phyloP scores from a whole-genome alignment of 2,329 filamentous ascomycete genomes.

The Talaromyces islandicus region DNA sequence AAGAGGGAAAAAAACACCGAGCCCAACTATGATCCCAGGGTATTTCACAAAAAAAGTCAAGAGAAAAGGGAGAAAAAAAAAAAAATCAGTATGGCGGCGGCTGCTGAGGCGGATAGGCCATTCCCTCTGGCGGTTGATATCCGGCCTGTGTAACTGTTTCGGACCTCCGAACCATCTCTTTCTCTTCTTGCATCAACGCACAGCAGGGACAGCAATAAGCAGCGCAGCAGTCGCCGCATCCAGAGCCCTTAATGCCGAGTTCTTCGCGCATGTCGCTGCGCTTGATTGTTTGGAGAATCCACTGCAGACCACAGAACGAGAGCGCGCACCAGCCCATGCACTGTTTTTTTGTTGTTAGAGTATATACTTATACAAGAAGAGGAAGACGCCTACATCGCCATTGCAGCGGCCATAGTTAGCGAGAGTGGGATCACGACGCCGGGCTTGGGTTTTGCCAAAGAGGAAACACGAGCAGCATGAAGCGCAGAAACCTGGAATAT shows the following conservation, averaged over 20 bases:
- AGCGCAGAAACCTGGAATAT: slow-evolving; percentile 19
- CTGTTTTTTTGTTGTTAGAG: slow-evolving; percentile 15
- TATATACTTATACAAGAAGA: neutral
- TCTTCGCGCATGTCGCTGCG: slow-evolving; percentile 49
- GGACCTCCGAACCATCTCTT: slow-evolving; percentile 34
- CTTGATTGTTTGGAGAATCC: slow-evolving; percentile 48
- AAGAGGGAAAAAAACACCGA: no score
- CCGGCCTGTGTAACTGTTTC: slow-evolving; percentile 8
- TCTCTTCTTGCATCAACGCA: slow-evolving; percentile 53
- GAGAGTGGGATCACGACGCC: slow-evolving; percentile 24
- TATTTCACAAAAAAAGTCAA: no score
- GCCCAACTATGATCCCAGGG: neutral
- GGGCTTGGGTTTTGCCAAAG: slow-evolving; percentile 25
- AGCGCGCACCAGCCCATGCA: slow-evolving; percentile 30
- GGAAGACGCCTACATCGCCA: slow-evolving; percentile 17
- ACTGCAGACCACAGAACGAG: slow-evolving; percentile 23
- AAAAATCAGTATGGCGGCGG: neutral
- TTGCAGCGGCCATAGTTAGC: slow-evolving; percentile 22
- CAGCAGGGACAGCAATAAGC: slow-evolving; percentile 54
- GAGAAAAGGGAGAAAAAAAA: no score
- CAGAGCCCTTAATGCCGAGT: slow-evolving; percentile 49
- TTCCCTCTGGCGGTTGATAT: slow-evolving; percentile 21
- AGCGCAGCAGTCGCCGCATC: slow-evolving; percentile 46
- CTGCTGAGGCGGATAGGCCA: slow-evolving; percentile 13
- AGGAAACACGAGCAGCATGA: slow-evolving; percentile 26